Evolutionary conservation across 306 rosid species (phyloP).

Genomic region (Pterocarpus macrocarpus): DNA sequence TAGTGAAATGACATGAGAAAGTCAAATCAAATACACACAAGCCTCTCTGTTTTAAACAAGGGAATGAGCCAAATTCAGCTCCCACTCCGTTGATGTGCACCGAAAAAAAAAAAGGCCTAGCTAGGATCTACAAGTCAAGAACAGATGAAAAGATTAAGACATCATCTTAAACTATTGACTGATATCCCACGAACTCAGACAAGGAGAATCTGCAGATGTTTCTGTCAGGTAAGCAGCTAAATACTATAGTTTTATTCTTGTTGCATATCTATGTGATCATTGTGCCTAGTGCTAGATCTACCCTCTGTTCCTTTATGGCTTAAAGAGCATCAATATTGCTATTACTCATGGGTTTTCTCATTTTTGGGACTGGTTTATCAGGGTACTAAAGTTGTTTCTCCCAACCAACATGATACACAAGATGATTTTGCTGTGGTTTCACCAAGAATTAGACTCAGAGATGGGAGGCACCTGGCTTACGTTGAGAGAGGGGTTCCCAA

Average conservation of each 20-base stretch:
- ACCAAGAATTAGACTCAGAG: slow-evolving; percentile 67
- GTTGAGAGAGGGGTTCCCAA: slow-evolving; percentile 67
- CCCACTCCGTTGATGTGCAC: slow-evolving; percentile 10
- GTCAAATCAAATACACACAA: slow-evolving; percentile 16
- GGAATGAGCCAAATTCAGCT: slow-evolving; percentile 17
- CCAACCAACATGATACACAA: slow-evolving; percentile 48
- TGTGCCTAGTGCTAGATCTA: slow-evolving; percentile 11
- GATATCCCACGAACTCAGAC: slow-evolving; percentile 36
- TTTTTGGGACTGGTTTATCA: slow-evolving; percentile 59
- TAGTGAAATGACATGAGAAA: slow-evolving; percentile 7
- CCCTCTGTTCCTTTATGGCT: slow-evolving; percentile 43
- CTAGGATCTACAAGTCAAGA: slow-evolving; percentile 37
- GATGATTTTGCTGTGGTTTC: slow-evolving; percentile 56
- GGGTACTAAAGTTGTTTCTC: slow-evolving; percentile 65
- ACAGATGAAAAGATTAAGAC: slow-evolving; percentile 46
- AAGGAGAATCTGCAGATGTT: slow-evolving; percentile 44
- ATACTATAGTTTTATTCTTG: not conserved
- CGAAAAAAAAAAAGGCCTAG: not conserved
- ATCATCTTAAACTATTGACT: slow-evolving; percentile 37
- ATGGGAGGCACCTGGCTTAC: slow-evolving; percentile 77
- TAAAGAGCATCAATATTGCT: slow-evolving; percentile 48
- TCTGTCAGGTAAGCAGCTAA: slow-evolving; percentile 46
- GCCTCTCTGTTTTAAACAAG: slow-evolving; percentile 11
- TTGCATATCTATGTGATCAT: slow-evolving; percentile 16
- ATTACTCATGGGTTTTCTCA: slow-evolving; percentile 57